Evolutionary conservation across 2,329 filamentous ascomycete genomes (phyloP).

Genomic region (Colletotrichum lentis): DNA sequence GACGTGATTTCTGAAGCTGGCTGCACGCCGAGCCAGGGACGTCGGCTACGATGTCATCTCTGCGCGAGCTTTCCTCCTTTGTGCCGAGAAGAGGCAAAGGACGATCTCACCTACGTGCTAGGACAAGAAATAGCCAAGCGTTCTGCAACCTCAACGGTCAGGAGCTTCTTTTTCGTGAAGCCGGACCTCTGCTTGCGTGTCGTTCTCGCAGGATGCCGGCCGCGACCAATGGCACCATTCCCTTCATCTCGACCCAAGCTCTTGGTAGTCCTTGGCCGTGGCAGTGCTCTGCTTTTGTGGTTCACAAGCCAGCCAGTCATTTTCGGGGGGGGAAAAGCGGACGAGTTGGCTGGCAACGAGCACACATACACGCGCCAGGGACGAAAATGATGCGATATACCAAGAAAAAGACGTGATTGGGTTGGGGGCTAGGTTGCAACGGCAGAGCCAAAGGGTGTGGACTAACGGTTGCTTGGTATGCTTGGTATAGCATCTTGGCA

Average conservation of each 20-base stretch:
- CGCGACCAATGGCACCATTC: not conserved
- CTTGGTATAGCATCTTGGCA: slow-evolving; percentile 31
- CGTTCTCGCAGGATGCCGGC: not conserved
- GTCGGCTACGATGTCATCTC: not conserved
- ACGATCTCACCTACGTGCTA: not conserved
- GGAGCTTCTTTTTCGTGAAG: not conserved
- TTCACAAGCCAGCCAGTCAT: not conserved
- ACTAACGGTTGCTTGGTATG: slow-evolving; percentile 29
- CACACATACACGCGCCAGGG: not conserved
- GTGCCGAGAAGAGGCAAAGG: not conserved
- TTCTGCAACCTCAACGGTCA: not conserved
- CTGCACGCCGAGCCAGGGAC: slow-evolving; percentile 7
- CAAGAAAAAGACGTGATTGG: slow-evolving; percentile 32
- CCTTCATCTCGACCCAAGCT: not conserved
- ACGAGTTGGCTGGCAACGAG: too few relatives aligned
- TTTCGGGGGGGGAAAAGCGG: too few relatives aligned
- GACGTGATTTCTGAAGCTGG: not conserved
- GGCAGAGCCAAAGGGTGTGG: not conserved
- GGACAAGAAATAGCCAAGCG: slow-evolving; percentile 5
- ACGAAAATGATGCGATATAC: slow-evolving; percentile 29
- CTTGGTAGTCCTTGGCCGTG: slow-evolving; percentile 34
- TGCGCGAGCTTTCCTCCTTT: not conserved
- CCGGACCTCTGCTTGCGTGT: not conserved
- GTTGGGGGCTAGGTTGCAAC: not conserved
- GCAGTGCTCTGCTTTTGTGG: slow-evolving; percentile 4